phyloP scores from a whole-genome alignment of 441 rosid species.

The Pelargonium fulgidum region DNA sequence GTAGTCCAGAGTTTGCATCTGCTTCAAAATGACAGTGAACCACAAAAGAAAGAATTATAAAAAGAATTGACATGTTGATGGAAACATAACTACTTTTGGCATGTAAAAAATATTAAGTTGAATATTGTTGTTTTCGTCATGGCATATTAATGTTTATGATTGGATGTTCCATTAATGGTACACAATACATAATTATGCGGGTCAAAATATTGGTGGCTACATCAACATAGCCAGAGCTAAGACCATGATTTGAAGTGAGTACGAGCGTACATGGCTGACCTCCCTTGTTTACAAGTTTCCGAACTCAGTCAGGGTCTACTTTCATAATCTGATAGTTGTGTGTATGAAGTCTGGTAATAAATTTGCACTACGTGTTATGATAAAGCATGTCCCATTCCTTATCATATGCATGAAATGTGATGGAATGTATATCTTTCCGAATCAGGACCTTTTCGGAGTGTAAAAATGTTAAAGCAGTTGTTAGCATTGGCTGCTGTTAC shows the following conservation, averaged over 20 bases:
- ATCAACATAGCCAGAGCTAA: background rate
- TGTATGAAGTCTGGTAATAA: background rate
- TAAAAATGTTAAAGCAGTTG: slow-evolving; percentile 60
- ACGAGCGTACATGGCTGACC: background rate
- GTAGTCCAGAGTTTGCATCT: too few species aligned
- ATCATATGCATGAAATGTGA: background rate
- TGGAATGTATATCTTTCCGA: background rate
- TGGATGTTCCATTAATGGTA: background rate
- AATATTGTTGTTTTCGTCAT: background rate
- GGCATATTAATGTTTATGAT: background rate
- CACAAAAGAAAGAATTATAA: background rate
- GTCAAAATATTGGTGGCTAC: background rate
- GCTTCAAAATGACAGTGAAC: too few species aligned
- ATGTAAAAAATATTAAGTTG: background rate
- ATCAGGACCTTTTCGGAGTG: slow-evolving; percentile 67
- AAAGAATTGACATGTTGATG: background rate
- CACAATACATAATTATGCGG: background rate
- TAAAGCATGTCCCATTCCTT: background rate
- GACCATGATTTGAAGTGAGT: background rate
- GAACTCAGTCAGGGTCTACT: background rate
- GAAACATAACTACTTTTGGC: background rate
- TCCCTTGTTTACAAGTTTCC: background rate
- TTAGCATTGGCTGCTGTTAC: slow-evolving; percentile 94
- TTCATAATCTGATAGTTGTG: background rate
- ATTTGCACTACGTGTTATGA: background rate